phyloP scores from a whole-genome alignment of 345 rosid species.

The Eucalyptus rudis region DNA sequence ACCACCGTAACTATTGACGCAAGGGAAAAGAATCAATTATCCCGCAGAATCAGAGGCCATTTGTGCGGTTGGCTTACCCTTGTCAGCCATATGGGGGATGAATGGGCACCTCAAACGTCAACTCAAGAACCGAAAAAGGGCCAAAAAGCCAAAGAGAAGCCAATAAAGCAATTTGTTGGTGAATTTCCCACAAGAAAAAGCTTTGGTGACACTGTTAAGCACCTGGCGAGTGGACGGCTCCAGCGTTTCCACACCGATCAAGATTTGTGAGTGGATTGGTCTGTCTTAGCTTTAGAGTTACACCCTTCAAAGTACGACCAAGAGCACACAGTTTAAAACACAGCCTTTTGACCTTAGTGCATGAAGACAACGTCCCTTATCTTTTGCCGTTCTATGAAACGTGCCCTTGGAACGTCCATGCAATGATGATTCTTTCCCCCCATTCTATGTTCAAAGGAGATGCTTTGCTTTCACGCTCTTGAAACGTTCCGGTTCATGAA shows the following conservation, averaged over 20 bases:
- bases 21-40: background rate
- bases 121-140: background rate
- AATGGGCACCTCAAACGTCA: background rate
- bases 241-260: background rate
- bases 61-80: background rate
- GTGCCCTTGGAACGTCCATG: background rate
- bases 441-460: background rate
- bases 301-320: background rate
- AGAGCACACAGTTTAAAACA: background rate
- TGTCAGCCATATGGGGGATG: background rate
- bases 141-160: background rate
- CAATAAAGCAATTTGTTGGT: background rate
- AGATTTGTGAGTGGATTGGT: background rate
- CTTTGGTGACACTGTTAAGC: background rate
- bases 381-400: background rate
- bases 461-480: background rate
- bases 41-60: background rate
- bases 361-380: background rate
- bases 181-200: background rate
- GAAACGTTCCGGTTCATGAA: background rate
- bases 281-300: background rate
- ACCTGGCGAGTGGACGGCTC: background rate
- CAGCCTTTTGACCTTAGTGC: background rate
- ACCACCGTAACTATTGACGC: background rate
- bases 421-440: background rate